A percentile compares a stretch with the other conserved stretches of the same genome.
phyloP scores from a whole-genome alignment of 2,329 filamentous ascomycete species.

The Aspergillus tubingensis region DNA sequence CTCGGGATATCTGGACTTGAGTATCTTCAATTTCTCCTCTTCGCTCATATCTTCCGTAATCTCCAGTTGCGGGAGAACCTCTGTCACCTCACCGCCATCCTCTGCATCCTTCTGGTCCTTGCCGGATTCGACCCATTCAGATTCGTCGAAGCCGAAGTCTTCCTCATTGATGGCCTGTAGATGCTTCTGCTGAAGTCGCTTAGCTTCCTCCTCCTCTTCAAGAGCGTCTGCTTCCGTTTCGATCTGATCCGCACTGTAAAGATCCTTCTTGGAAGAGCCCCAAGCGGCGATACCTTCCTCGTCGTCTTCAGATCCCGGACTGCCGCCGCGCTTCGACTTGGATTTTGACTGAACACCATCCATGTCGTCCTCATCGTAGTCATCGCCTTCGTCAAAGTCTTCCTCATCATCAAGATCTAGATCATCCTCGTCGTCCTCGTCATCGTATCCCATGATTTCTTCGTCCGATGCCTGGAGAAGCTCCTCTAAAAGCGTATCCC shows the following conservation, averaged over 20 bases:
- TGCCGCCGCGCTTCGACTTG: constrained; percentile 25
- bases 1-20: constrained; percentile 84
- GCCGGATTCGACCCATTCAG: constrained; percentile 72
- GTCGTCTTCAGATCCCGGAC: constrained; percentile 38
- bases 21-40: constrained; percentile 72
- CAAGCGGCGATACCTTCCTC: constrained; percentile 70
- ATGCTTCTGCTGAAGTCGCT: constrained; percentile 86
- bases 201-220: constrained; percentile 89
- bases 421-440: constrained; percentile 40
- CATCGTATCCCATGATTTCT: constrained; percentile 59
- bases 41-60: constrained; percentile 76
- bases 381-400: constrained; percentile 39
- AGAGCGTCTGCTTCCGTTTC: constrained; percentile 73
- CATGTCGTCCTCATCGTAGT: constrained; percentile 35
- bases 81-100: constrained; percentile 67
- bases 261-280: constrained; percentile 85
- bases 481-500: constrained; percentile 47
- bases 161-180: constrained; percentile 83
- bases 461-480: constrained; percentile 63
- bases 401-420: constrained; percentile 49
- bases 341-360: constrained; percentile 25
- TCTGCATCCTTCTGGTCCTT: constrained; percentile 50
- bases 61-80: constrained; percentile 81
- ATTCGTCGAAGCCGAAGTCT: constrained; percentile 91
- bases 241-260: constrained; percentile 84